Conservation (phyloP, 176 grass and related monocot species). For the Lolium multiflorum region DNA sequence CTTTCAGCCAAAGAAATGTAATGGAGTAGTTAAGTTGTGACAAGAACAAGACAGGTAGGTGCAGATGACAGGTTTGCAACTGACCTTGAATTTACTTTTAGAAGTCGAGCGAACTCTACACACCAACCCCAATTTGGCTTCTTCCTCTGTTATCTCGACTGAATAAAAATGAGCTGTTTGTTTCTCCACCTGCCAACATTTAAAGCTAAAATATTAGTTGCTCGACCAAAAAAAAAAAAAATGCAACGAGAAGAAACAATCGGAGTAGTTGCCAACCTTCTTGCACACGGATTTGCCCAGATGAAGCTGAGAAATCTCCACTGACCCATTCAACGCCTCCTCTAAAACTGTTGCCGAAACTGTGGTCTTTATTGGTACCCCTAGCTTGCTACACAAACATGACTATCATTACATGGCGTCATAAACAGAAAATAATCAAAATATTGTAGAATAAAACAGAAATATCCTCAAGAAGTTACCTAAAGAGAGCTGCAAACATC, state of each 20-base stretch:
- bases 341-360: slow-evolving; percentile 97
- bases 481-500: slow-evolving; percentile 97
- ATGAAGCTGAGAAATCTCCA: slow-evolving; percentile 72
- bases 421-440: neutral
- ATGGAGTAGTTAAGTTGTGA: slow-evolving; percentile 35
- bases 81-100: slow-evolving; percentile 99
- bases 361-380: slow-evolving; percentile 97
- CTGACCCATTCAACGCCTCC: slow-evolving; percentile 79
- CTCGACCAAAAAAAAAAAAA: neutral
- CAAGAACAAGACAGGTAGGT: slow-evolving; percentile 22
- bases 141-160: slow-evolving; percentile 85
- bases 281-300: slow-evolving; percentile 64
- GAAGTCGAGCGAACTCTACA: slow-evolving; percentile 83
- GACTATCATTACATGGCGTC: slow-evolving; percentile 30
- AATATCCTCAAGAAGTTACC: slow-evolving; percentile 53
- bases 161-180: slow-evolving; percentile 98
- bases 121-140: slow-evolving; percentile 76
- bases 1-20: slow-evolving; percentile 22
- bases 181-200: slow-evolving; percentile 85
- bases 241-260: slow-evolving; percentile 35
- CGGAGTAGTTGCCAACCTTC: slow-evolving; percentile 60
- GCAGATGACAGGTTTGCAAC: slow-evolving; percentile 31
- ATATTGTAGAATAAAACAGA: slow-evolving; percentile 29
- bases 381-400: slow-evolving; percentile 79
- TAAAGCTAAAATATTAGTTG: slow-evolving; percentile 37